Evolutionary conservation across 306 rosid genomes (phyloP), one percentile per base, ranked within the genome.

Genomic region (Nissolia schottii): DNA sequence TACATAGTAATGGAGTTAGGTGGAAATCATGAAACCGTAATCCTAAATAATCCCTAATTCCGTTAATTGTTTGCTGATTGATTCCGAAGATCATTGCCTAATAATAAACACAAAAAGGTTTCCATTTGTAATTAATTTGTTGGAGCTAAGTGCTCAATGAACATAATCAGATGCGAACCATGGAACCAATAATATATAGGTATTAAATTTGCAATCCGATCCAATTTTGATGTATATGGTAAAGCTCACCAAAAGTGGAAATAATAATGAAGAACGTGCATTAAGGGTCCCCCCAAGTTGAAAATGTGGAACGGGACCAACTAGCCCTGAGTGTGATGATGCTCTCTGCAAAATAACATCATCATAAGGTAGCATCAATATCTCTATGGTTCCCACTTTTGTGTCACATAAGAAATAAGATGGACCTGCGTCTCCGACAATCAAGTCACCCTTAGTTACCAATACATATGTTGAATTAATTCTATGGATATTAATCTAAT

Each of bases 251-350:
- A 68, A 70, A 77, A 77, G 66, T 45, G 82, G 68, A 68, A 53
- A 75, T 76, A 43, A 77, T 79, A 67, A 72, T 68, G 74, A 83
- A 76, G 24, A 71, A 85, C 74, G 85, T 66, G 85, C 82, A 78
- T 81, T 8, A 80, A 59, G 73, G 88, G 87, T 71, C 81, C 81
- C 87, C 75, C 75, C 76, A 74, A 73, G 71, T 43, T 68, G 84
- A 82, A 85, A 82, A 81, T 70, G 62, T 70, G 15, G 20, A 63
- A 58, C 4, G 74, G 85, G 83, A 81, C 79, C 88, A 77, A 68
- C 62, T 55, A 7, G 67, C 64, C 56, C n/a, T n/a, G n/a, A n/a
- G n/a, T 49, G 69, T 59, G 63, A 81, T 71, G 80, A 77, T 79
- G 73, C 50, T 64, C 50, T 64, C 71, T 76, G 48, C 72, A 62